Percentiles rank a stretch among this genome's conserved stretches.
These are phyloP conservation scores for Plantago lanceolata DNA, from an alignment of 305 asterid species.

Conservation along the genomic window DNA sequence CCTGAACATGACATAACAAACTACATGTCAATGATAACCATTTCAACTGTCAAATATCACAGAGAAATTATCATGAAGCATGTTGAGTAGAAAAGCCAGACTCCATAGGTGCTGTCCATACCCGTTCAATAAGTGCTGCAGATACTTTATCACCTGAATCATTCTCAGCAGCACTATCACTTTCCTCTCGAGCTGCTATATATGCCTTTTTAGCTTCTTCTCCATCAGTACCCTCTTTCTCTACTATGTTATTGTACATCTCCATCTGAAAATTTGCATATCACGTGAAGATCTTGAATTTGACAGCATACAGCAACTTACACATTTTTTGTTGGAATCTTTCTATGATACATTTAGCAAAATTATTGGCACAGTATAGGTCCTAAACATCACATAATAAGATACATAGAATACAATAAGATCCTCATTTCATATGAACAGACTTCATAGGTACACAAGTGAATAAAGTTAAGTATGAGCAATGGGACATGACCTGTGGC, in stretches of 20 bases:
- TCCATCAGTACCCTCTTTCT: conserved; percentile 69
- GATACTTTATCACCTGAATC: conserved; percentile 72
- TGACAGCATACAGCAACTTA: neutral
- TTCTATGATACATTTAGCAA: conserved; percentile 9
- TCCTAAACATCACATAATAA: neutral
- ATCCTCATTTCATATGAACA: neutral
- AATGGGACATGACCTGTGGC: neutral
- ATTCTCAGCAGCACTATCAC: conserved; percentile 53
- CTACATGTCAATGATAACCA: conserved; percentile 21
- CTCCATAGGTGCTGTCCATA: conserved; percentile 31
- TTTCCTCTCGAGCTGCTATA: conserved; percentile 79
- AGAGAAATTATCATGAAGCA: conserved; percentile 8
- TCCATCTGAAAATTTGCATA: conserved; percentile 56
- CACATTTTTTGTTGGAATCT: conserved; percentile 11
- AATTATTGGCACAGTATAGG: conserved; percentile 3
- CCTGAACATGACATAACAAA: conserved; percentile 44
- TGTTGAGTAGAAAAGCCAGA: conserved; percentile 16
- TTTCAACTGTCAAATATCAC: conserved; percentile 16
- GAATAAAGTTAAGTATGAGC: neutral
- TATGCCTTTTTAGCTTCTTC: conserved; percentile 80
- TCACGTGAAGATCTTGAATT: conserved; percentile 14
- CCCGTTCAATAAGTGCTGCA: conserved; percentile 86
- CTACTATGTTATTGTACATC: conserved; percentile 79
- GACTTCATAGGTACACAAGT: neutral
- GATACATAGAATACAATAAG: neutral